These are phyloP conservation scores for Phytophthora cajani DNA, from an alignment of 352 stramenopile species.

Conservation along the genomic window DNA sequence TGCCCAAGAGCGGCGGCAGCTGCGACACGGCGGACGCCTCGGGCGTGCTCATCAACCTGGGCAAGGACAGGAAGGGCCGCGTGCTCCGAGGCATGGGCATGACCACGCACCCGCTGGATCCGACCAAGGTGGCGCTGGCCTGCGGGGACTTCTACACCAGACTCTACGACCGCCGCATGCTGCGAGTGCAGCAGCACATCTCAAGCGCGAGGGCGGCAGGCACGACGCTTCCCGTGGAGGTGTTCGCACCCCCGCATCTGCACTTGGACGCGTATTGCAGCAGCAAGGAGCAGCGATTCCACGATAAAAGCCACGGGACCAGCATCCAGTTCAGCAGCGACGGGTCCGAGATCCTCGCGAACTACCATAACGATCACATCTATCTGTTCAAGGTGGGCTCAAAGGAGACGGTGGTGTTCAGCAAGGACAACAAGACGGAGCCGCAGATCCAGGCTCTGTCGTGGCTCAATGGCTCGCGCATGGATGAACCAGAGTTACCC, in stretches of 20 bases:
- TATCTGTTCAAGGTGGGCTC: constrained; percentile 77
- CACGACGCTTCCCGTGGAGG: constrained; percentile 60
- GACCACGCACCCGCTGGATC: constrained; percentile 69
- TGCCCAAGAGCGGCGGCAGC: constrained; percentile 48
- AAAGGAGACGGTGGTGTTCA: constrained; percentile 32
- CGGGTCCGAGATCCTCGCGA: constrained; percentile 71
- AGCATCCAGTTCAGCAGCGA: constrained; percentile 84
- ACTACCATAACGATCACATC: constrained; percentile 89
- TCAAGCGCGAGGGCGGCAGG: constrained; percentile 24
- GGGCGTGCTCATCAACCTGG: constrained; percentile 72
- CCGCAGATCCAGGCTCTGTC: constrained; percentile 20
- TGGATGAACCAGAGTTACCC: constrained; percentile 42
- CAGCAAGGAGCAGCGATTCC: constrained; percentile 38
- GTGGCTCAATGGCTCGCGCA: constrained; percentile 54
- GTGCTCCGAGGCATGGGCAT: constrained; percentile 77
- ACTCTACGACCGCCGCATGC: constrained; percentile 82
- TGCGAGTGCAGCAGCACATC: constrained; percentile 52
- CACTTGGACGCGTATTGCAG: constrained; percentile 69
- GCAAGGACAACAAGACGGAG: constrained; percentile 36
- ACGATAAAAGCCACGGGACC: constrained; percentile 74
- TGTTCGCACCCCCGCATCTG: constrained; percentile 81
- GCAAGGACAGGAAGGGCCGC: constrained; percentile 51
- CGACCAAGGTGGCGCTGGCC: constrained; percentile 73
- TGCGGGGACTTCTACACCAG: constrained; percentile 85
- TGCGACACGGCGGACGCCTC: constrained; percentile 47